phyloP scores from a whole-genome alignment of 352 stramenopile species.

The Globisporangium paddicum region DNA sequence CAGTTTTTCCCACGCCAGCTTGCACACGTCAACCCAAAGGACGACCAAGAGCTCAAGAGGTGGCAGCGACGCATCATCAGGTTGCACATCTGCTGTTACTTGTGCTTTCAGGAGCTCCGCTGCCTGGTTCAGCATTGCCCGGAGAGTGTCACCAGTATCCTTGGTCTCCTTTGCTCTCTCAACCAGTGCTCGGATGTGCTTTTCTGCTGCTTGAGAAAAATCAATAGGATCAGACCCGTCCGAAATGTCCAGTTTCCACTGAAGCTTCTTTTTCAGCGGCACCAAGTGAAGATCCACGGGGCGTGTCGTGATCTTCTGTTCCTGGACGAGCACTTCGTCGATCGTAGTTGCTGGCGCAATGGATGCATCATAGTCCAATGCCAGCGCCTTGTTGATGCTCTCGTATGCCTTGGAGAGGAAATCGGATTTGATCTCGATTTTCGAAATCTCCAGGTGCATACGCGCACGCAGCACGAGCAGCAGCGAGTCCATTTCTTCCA shows the following conservation, averaged over 20 bases:
- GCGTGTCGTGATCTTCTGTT: conserved; percentile 28
- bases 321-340: conserved; percentile 24
- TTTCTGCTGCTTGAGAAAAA: conserved; percentile 5
- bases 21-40: conserved; percentile 43
- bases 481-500: conserved; percentile 84
- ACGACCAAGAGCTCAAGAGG: conserved; percentile 26
- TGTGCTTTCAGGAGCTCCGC: not conserved
- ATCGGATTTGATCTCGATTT: conserved; percentile 81
- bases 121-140: not conserved
- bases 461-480: conserved; percentile 72
- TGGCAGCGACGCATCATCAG: not conserved
- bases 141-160: conserved; percentile 16
- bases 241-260: conserved; percentile 55
- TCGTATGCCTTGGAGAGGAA: conserved; percentile 79
- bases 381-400: conserved; percentile 54
- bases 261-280: conserved; percentile 53
- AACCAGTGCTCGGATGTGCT: conserved; percentile 48
- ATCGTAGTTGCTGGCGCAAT: conserved; percentile 20
- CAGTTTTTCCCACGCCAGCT: conserved; percentile 39
- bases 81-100: not conserved
- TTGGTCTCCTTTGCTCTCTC: conserved; percentile 74
- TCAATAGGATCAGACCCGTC: conserved; percentile 21
- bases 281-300: conserved; percentile 67
- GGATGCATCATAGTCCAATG: conserved; percentile 51
- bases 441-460: conserved; percentile 79